A percentile compares a stretch with the other conserved stretches of the same genome.
phyloP scores from a whole-genome alignment of 805 yeast species.

The Yamadazyma philogaea region DNA sequence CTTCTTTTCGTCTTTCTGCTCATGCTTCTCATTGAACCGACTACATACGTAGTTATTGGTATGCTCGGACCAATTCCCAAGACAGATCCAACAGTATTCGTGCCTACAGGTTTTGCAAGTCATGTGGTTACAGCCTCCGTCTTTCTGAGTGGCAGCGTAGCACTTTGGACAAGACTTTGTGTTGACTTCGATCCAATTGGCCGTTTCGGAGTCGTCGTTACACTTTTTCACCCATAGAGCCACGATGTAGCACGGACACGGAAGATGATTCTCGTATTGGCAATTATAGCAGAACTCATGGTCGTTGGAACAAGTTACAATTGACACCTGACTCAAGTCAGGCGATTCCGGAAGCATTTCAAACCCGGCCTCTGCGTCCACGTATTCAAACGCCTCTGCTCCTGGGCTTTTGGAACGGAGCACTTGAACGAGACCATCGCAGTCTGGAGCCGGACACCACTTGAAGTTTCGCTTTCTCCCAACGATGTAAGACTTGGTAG shows the following conservation, averaged over 20 bases:
- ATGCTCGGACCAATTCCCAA: conserved; percentile 72
- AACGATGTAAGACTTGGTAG: conserved; percentile 50
- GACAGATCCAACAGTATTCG: conserved; percentile 94
- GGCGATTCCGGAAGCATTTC: conserved; percentile 16
- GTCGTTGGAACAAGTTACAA: conserved; percentile 62
- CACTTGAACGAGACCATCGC: conserved; percentile 54
- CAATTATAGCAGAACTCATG: conserved; percentile 83
- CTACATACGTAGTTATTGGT: conserved; percentile 66
- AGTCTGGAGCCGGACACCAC: conserved; percentile 88
- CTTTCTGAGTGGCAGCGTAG: conserved; percentile 74
- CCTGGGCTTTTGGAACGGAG: conserved; percentile 3
- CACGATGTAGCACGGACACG: conserved; percentile 74
- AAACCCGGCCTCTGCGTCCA: conserved; percentile 13
- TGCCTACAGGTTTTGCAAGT: conserved; percentile 70
- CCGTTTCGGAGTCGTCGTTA: conserved; percentile 82
- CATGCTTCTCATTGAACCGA: conserved; percentile 44
- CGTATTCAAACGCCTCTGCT: background rate
- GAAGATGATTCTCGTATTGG: conserved; percentile 71
- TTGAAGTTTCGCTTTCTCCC: conserved; percentile 43
- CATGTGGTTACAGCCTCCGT: conserved; percentile 98
- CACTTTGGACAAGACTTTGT: conserved; percentile 89
- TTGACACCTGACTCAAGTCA: conserved; percentile 44
- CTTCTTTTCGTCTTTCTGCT: conserved; percentile 30
- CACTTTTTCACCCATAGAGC: conserved; percentile 75
- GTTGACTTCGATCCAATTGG: conserved; percentile 80